A percentile compares a stretch with the other conserved stretches of the same genome.
Conservation (phyloP, 106 monocot species). For the Ottelia alismoides region DNA sequence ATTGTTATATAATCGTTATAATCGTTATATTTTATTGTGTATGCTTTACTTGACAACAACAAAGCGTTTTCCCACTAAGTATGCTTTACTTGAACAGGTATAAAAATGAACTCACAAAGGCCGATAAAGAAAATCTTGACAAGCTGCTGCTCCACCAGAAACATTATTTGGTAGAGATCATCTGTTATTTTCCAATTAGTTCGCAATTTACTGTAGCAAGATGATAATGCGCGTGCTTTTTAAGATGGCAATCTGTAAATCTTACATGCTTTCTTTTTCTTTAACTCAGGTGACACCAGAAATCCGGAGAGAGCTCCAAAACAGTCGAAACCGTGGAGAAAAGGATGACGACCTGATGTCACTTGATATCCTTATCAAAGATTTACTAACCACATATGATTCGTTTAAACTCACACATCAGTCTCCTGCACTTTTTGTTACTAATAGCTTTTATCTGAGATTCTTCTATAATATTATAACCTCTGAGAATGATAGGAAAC, state of each 20-base stretch:
- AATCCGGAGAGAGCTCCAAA: conserved; percentile 74
- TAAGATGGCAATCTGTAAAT: background rate
- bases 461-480: too few species aligned
- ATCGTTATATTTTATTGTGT: too few species aligned
- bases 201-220: too few species aligned
- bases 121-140: conserved; percentile 19
- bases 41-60: too few species aligned
- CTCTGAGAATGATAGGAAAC: too few species aligned
- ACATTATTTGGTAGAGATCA: conserved; percentile 32
- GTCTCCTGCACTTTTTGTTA: background rate
- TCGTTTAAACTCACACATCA: background rate
- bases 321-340: conserved; percentile 68
- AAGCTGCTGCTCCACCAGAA: conserved; percentile 22
- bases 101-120: conserved; percentile 19
- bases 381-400: background rate
- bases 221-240: background rate
- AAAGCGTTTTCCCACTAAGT: too few species aligned
- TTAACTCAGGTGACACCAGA: conserved; percentile 84
- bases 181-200: too few species aligned
- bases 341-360: conserved; percentile 52
- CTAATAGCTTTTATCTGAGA: too few species aligned
- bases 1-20: too few species aligned
- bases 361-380: conserved; percentile 65
- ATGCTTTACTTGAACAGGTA: conserved; percentile 11
- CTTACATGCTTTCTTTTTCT: background rate